A percentile compares a stretch with the other conserved stretches of the same genome.
Conservation (phyloP, 2,329 filamentous ascomycete genomes). For the Curvularia sp. region DNA sequence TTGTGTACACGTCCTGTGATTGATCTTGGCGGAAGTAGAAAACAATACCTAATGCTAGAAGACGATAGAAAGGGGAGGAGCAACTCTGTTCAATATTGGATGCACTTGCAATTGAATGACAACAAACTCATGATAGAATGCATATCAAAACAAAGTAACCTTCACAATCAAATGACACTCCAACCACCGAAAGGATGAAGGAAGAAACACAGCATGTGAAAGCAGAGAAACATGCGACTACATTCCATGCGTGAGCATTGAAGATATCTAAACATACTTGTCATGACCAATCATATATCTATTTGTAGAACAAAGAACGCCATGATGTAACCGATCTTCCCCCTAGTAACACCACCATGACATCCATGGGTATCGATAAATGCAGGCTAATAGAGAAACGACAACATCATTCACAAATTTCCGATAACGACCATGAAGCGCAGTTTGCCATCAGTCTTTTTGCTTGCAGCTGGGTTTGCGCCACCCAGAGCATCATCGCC, state of each 20-base stretch:
- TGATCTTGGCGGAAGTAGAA: too few species aligned
- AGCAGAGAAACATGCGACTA: neutral
- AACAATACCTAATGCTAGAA: too few species aligned
- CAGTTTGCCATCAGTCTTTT: slow-evolving; percentile 58
- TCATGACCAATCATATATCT: neutral
- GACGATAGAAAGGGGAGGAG: too few species aligned
- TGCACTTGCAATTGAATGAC: too few species aligned
- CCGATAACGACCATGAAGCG: slow-evolving; percentile 68
- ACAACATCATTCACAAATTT: slow-evolving; percentile 43
- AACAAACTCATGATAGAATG: too few species aligned
- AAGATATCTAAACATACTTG: neutral
- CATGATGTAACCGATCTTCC: neutral
- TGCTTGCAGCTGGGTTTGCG: slow-evolving; percentile 26
- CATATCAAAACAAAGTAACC: too few species aligned
- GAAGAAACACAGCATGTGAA: too few species aligned
- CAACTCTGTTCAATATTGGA: too few species aligned
- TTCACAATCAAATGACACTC: too few species aligned
- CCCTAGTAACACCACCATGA: neutral
- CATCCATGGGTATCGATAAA: neutral
- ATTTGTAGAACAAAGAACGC: neutral
- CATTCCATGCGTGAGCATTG: neutral
- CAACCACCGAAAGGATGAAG: too few species aligned
- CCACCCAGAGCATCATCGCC: slow-evolving; percentile 24
- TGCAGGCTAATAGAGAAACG: neutral
- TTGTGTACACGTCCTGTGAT: too few species aligned